Evolutionary conservation across 2,329 filamentous ascomycete genomes (phyloP).

Genomic region (Alternaria sp.): DNA sequence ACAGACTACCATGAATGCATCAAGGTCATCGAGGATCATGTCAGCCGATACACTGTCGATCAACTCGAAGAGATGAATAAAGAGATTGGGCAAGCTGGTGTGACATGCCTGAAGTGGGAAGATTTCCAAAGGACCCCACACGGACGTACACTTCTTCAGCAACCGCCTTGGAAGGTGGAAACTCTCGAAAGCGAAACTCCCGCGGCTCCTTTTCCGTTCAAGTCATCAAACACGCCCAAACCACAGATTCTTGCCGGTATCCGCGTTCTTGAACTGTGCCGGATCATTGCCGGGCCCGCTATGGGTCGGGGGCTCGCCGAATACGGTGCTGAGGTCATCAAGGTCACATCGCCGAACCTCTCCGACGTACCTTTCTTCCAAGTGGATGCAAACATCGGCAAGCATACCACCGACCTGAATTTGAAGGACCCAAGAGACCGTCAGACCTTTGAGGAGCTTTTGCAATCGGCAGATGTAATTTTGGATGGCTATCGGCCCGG

Average conservation of each 20-base stretch:
- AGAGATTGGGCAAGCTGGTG: slow-evolving; percentile 51
- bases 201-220: slow-evolving; percentile 54
- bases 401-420: slow-evolving; percentile 69
- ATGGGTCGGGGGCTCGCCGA: slow-evolving; percentile 75
- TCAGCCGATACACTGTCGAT: slow-evolving; percentile 47
- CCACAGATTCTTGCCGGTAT: slow-evolving; percentile 61
- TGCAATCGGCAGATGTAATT: slow-evolving; percentile 69
- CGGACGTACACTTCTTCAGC: slow-evolving; percentile 49
- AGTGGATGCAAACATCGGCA: slow-evolving; percentile 74
- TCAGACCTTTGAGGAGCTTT: slow-evolving; percentile 62
- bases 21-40: slow-evolving; percentile 51
- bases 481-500: slow-evolving; percentile 74
- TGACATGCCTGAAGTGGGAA: slow-evolving; percentile 50
- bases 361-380: slow-evolving; percentile 76
- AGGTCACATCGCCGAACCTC: slow-evolving; percentile 71
- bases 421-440: slow-evolving; percentile 64
- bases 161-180: slow-evolving; percentile 58
- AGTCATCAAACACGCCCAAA: slow-evolving; percentile 47
- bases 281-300: slow-evolving; percentile 77
- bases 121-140: slow-evolving; percentile 50
- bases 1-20: slow-evolving; percentile 54
- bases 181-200: slow-evolving; percentile 59
- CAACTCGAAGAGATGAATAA: slow-evolving; percentile 53
- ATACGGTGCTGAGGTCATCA: slow-evolving; percentile 76
- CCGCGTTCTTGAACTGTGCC: slow-evolving; percentile 76